Percentiles rank a stretch among this genome's conserved stretches.
Evolutionary conservation across 202 grass and related monocot genomes (phyloP).

Genomic region (Brachypodium distachyon): DNA sequence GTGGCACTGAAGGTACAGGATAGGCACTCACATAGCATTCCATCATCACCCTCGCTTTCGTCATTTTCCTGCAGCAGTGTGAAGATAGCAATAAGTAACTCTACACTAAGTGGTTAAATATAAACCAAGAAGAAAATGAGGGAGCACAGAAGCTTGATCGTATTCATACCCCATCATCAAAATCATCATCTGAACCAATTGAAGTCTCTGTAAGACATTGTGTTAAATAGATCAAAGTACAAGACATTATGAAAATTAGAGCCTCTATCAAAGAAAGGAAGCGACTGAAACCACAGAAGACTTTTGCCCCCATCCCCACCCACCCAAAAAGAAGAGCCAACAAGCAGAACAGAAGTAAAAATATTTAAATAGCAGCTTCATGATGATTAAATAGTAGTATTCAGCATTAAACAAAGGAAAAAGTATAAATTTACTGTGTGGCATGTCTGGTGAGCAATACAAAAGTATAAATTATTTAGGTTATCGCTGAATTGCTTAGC

Average conservation of each 20-base stretch:
- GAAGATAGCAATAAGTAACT: constrained; percentile 6
- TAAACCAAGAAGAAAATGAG: background rate
- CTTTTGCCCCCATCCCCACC: too few species aligned
- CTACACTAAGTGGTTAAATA: background rate
- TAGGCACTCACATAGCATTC: constrained; percentile 77
- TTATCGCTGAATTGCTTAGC: background rate
- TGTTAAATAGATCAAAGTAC: constrained; percentile 1
- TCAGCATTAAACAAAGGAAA: background rate
- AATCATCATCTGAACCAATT: constrained; percentile 49
- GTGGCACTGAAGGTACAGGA: constrained; percentile 13
- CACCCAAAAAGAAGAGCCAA: too few species aligned
- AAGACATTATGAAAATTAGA: background rate
- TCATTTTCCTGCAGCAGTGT: constrained; percentile 40
- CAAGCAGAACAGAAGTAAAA: too few species aligned
- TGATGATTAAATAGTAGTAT: background rate
- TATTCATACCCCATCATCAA: constrained; percentile 44
- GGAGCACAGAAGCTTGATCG: background rate
- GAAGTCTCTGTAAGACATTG: constrained; percentile 49
- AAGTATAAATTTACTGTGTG: too few species aligned
- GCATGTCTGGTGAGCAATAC: too few species aligned
- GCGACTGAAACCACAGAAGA: background rate
- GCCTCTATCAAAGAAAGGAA: background rate
- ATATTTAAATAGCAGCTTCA: background rate
- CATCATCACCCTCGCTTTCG: constrained; percentile 57
- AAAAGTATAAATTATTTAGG: background rate